Conservation (phyloP, 1,139 yeast genomes). For the Taiozyma sp. region DNA sequence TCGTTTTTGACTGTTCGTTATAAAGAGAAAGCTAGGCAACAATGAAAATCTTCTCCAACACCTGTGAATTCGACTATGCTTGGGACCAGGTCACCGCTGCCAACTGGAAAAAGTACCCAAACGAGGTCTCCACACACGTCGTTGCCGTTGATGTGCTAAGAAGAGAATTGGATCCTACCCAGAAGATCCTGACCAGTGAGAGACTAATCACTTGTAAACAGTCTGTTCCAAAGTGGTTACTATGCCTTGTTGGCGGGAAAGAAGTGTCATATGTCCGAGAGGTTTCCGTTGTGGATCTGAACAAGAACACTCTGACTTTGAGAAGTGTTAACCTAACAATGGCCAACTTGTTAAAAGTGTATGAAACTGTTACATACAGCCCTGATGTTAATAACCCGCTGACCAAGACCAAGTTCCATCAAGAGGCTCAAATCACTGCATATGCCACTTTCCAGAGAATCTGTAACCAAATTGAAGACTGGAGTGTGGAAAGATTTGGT, state of each 20-base stretch:
- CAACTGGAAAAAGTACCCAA: conserved; percentile 95
- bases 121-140: conserved; percentile 89
- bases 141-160: conserved; percentile 85
- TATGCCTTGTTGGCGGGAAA: conserved; percentile 63
- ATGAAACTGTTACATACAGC: conserved; percentile 73
- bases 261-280: conserved; percentile 82
- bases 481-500: conserved; percentile 84
- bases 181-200: conserved; percentile 67
- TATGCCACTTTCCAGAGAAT: conserved; percentile 63
- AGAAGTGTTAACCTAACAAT: conserved; percentile 85
- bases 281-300: conserved; percentile 76
- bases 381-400: conserved; percentile 55
- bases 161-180: conserved; percentile 55
- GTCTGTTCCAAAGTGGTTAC: conserved; percentile 79
- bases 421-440: conserved; percentile 86
- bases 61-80: conserved; percentile 68
- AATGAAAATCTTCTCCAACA: conserved; percentile 76
- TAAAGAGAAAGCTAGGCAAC: neutral
- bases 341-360: conserved; percentile 70
- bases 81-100: conserved; percentile 97
- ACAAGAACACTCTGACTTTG: conserved; percentile 59
- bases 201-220: conserved; percentile 88
- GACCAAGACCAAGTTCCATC: conserved; percentile 70
- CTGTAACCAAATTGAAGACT: conserved; percentile 83
- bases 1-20: too few species aligned